phyloP scores from a whole-genome alignment of 306 rosid genomes.

The Comarum palustre region DNA sequence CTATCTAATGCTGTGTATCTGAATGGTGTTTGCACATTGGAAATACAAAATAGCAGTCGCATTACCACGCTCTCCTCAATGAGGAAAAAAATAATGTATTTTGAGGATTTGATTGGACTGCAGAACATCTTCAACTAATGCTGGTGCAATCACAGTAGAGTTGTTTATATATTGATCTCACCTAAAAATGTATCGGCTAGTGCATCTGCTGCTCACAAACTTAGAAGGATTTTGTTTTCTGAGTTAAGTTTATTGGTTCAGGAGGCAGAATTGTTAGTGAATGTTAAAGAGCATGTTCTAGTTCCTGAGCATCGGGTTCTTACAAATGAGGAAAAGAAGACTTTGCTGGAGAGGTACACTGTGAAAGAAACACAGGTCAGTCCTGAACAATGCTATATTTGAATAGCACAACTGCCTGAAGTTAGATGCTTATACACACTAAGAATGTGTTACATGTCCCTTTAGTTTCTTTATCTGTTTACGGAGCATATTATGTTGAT shows the following conservation, averaged over 20 bases:
- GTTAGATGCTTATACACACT: background rate
- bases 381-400: background rate
- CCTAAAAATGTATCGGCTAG: background rate
- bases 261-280: slow-evolving; percentile 75
- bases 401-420: background rate
- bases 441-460: background rate
- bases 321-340: slow-evolving; percentile 59
- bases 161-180: background rate
- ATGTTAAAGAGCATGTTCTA: slow-evolving; percentile 62
- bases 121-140: background rate
- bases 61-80: background rate
- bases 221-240: background rate
- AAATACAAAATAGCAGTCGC: background rate
- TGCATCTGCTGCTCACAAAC: background rate
- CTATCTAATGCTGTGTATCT: background rate
- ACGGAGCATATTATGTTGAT: too few species aligned
- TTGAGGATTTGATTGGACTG: background rate
- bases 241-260: slow-evolving; percentile 25
- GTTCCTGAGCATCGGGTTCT: slow-evolving; percentile 79
- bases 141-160: background rate
- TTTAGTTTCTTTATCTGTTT: too few species aligned
- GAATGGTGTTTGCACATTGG: background rate
- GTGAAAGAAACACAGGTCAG: slow-evolving; percentile 83
- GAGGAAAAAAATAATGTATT: background rate
- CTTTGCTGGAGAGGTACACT: slow-evolving; percentile 74